Base-by-base conservation (phyloP, 768 basidiomycete species). In the Rhizopogon vinicolor region DNA sequence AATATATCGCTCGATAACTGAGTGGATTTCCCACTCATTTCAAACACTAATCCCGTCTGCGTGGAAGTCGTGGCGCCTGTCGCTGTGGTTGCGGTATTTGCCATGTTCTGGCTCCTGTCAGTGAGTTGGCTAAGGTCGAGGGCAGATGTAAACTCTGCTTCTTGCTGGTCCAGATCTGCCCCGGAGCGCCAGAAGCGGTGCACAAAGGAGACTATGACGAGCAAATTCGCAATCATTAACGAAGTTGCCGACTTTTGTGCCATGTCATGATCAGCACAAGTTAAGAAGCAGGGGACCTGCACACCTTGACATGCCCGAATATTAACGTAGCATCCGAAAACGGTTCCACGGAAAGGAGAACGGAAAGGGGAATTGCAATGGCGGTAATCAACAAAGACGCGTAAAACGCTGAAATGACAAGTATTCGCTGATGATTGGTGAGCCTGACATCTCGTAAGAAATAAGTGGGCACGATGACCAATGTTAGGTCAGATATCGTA, bases 241-340 rank as follows among this genome's bases (percentile, higher is more conserved):
- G 45, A 33, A 19, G 18, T 33, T 19, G 45, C 12, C 18, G 45
- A 18, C 45, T 48, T 14, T 48, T 19, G 18, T 3, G 31, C 7
- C 3, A 33, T 33, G 7, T 31, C 18, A 31, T 29, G 18, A 19
- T 33, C 18, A 48, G 45, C 6, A 3, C 6, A 31, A 33, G 31
- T 33, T 13, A 48, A 19, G 18, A 33, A n/a, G 5, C 13, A 48
- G n/a, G 14, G 33, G 12, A 19, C 18, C 6, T 19, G 9, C 43
- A n/a, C 28, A 63, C 66, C 66, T 69, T 69, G 13, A 55, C 16
- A 35, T 67, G 65, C n/a, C 56, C 68, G 19, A 69, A 56, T 33
- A 59, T 31, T 7, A 63, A 0, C 14, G 68, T 57, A 22, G 28
- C 13, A 5, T 7, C 2, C 18, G 29, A 54, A 1, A 56, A 31